Percentiles rank a stretch among this genome's conserved stretches.
These are phyloP conservation scores for Yarrowia alimentaria DNA, from an alignment of 805 yeast genomes.

Conservation along the genomic window DNA sequence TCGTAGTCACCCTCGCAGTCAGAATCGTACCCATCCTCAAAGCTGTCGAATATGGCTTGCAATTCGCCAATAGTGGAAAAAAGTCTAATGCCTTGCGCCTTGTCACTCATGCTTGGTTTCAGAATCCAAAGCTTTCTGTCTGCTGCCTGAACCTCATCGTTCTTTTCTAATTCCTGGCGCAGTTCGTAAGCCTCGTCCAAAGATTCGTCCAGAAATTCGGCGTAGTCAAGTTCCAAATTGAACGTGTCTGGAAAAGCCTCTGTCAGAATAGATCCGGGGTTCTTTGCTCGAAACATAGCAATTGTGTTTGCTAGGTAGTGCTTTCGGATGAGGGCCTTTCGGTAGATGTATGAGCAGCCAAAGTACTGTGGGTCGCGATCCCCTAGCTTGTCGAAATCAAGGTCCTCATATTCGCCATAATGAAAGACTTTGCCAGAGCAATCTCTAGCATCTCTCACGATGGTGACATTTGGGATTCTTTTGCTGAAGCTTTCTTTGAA, in stretches of 20 bases:
- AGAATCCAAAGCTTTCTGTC: slow-evolving; percentile 59
- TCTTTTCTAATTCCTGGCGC: slow-evolving; percentile 66
- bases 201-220: slow-evolving; percentile 92
- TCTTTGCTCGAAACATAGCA: slow-evolving; percentile 67
- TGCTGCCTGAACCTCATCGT: slow-evolving; percentile 43
- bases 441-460: too few species aligned
- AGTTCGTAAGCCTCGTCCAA: slow-evolving; percentile 90
- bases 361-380: slow-evolving; percentile 50
- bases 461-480: neutral
- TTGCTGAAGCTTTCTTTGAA: slow-evolving; percentile 31
- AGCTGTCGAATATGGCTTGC: slow-evolving; percentile 78
- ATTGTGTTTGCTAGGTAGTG: slow-evolving; percentile 85
- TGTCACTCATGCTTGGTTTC: slow-evolving; percentile 96
- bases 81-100: slow-evolving; percentile 91
- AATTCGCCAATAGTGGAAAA: slow-evolving; percentile 76
- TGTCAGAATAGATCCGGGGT: slow-evolving; percentile 63
- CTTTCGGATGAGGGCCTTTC: slow-evolving; percentile 89
- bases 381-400: slow-evolving; percentile 67
- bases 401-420: slow-evolving; percentile 85
- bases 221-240: slow-evolving; percentile 86
- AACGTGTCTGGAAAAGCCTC: slow-evolving; percentile 70
- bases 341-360: slow-evolving; percentile 76
- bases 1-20: slow-evolving; percentile 46
- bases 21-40: slow-evolving; percentile 68
- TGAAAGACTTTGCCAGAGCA: slow-evolving; percentile 50